Evolutionary conservation across 2,329 filamentous ascomycete genomes (phyloP), one percentile per base, ranked within the genome.

Genomic region (Metarhizium album): DNA sequence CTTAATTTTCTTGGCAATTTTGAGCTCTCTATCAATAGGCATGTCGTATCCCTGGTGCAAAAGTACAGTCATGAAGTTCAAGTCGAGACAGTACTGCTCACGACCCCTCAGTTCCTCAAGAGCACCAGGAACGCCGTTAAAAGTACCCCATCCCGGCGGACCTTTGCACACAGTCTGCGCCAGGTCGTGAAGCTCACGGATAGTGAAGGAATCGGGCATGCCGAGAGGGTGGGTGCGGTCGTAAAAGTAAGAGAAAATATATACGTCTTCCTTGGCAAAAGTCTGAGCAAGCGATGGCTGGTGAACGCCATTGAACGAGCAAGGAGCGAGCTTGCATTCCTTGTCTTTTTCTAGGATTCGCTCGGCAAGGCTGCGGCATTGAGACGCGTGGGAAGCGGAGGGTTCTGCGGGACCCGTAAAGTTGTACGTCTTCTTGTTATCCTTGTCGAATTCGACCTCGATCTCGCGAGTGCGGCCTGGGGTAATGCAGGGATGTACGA

Each of bases 1-100:
- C 74, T 94, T 91, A 64, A 98, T 95, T 78, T 96, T 95, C 86
- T 98, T 98, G 53, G 91, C 93, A 64, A 96, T 95, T 76, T 87
- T 91, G 58, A 98, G 90, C 70, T 98, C 93, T 38, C 94, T 80
- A 59, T 95, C 88, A 60, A 97, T 84, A 3, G 91, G 91, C 89
- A 98, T 96, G 59, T 97, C 93, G 63, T 98, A 98, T 3, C 93
- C 93, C 5, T 89, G 95, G 69, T 97, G 90, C 50, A 97, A 73
- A 52, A 98, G 75, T 24, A 87, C 87, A 60, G 95, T 73, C 89
- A 96, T 96, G 65, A 97, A 98, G 74, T 88, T 98, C 60, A 98
- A 74, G 69, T 98, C 93, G 61, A 98, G 72, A 70, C 93, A 98
- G 69, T 86, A 87, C 70, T 98, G 90, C 2, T 93, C 90, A 52